These are phyloP conservation scores for Anaeromyces robustus DNA, from an alignment of 192 early-diverging fungal genomes.

Conservation along the genomic window DNA sequence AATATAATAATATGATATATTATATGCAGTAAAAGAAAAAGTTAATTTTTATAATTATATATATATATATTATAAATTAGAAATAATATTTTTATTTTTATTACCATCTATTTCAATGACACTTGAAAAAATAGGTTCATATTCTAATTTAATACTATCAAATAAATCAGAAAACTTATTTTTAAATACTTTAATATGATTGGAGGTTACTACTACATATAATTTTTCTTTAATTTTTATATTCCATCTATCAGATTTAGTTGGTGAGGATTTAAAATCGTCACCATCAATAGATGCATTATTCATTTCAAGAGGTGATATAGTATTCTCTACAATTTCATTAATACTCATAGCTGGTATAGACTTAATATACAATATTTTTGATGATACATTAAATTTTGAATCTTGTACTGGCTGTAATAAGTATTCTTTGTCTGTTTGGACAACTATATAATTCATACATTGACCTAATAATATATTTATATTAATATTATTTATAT, in stretches of 20 bases:
- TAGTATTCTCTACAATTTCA: neutral
- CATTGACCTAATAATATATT: too few species aligned
- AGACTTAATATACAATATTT: neutral
- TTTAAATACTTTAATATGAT: neutral
- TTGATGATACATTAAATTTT: neutral
- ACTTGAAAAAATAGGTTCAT: neutral
- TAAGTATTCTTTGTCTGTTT: neutral
- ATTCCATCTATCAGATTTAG: neutral
- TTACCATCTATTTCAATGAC: neutral
- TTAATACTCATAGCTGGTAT: neutral
- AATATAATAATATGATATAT: too few species aligned
- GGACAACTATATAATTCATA: neutral
- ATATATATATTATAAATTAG: too few species aligned
- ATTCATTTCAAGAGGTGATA: neutral
- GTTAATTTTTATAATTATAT: too few species aligned
- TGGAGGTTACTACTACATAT: neutral
- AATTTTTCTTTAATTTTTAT: neutral
- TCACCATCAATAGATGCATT: neutral
- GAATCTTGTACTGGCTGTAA: neutral
- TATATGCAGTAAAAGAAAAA: too few species aligned
- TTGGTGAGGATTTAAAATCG: neutral
- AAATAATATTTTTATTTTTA: too few species aligned
- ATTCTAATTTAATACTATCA: neutral
- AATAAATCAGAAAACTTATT: neutral
- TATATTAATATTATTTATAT: too few species aligned